Conservation (phyloP, 2,329 filamentous ascomycete species). For the Neurospora sp. region DNA sequence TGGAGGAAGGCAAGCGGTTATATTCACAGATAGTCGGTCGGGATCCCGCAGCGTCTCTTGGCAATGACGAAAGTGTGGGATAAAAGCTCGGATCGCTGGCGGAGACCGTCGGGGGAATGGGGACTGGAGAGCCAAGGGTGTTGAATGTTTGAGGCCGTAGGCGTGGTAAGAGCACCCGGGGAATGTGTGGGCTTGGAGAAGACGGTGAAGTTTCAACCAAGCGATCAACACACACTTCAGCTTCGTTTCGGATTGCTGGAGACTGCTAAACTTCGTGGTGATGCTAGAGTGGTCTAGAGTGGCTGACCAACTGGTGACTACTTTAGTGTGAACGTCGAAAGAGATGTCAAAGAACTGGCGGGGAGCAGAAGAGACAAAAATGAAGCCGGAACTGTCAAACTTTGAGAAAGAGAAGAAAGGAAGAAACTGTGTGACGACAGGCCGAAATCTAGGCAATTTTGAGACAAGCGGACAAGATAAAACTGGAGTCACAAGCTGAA, state of each 20-base stretch:
- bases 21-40: neutral
- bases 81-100: neutral
- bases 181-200: neutral
- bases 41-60: neutral
- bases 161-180: neutral
- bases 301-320: neutral
- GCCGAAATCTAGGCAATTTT: neutral
- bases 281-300: neutral
- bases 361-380: neutral
- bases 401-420: neutral
- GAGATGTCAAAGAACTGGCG: neutral
- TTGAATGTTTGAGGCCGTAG: neutral
- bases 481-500: neutral
- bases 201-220: neutral
- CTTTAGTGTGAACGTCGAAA: neutral
- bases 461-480: neutral
- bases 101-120: neutral
- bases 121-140: neutral
- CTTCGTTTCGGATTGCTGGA: neutral
- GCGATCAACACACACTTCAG: neutral
- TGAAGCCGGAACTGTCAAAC: neutral
- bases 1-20: slow-evolving; percentile 1
- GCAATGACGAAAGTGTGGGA: neutral
- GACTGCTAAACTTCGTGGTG: neutral
- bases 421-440: neutral